Conservation (phyloP, 2,329 filamentous ascomycete species). For the Helicocarpus griseus region DNA sequence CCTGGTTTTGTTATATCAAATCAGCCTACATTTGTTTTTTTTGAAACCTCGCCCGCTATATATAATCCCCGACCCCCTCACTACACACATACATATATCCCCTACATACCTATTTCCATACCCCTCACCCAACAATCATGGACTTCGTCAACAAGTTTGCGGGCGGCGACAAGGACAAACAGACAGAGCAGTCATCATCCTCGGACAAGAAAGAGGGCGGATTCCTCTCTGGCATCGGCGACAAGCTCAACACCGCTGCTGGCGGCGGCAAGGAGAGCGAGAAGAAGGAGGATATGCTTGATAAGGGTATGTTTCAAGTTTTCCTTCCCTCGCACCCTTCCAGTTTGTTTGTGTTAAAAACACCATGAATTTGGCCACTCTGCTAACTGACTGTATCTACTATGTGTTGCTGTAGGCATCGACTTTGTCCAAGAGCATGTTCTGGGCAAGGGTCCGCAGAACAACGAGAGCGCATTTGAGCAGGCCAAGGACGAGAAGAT, state of each 20-base stretch:
- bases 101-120: neutral
- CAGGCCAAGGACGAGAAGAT: constrained; percentile 62
- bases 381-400: constrained; percentile 3
- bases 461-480: constrained; percentile 63
- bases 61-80: neutral
- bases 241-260: constrained; percentile 61
- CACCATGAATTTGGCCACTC: too few species aligned
- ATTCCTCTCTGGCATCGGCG: constrained; percentile 51
- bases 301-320: constrained; percentile 53
- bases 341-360: too few species aligned
- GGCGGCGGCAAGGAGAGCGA: constrained; percentile 66
- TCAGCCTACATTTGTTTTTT: too few species aligned
- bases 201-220: constrained; percentile 21
- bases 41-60: neutral
- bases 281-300: constrained; percentile 73
- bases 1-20: too few species aligned
- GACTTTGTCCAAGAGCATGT: constrained; percentile 70
- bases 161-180: constrained; percentile 31
- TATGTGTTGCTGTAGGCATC: constrained; percentile 45
- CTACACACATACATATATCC: neutral
- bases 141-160: constrained; percentile 42
- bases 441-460: constrained; percentile 59
- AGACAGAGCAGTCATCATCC: constrained; percentile 17
- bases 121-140: neutral
- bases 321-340: neutral